A percentile compares a stretch with the other conserved stretches of the same genome.
phyloP scores from a whole-genome alignment of 805 yeast genomes.

The Kodamaea jinghongensis region DNA sequence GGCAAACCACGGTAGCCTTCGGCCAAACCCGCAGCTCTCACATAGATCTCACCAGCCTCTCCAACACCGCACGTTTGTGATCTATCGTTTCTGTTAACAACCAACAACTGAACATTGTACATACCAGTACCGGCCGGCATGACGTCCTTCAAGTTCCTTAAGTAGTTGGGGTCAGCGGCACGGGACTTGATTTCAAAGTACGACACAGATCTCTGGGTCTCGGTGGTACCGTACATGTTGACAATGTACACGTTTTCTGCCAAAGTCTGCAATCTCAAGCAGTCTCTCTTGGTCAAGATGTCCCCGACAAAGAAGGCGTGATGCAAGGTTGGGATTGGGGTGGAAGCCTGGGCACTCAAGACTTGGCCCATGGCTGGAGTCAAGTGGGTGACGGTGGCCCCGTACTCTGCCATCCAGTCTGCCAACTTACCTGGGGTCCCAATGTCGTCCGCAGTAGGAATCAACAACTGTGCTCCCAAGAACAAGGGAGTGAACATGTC shows the following conservation, averaged over 20 bases:
- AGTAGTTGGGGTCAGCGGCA: conserved; percentile 62
- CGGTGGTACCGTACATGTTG: conserved; percentile 99
- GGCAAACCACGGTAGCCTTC: conserved; percentile 95
- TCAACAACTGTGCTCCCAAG: conserved; percentile 87
- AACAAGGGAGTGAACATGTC: conserved; percentile 98
- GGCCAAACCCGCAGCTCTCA: conserved; percentile 96
- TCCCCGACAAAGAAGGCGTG: conserved; percentile 99
- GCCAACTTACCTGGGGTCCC: conserved; percentile 98
- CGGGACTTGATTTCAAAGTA: conserved; percentile 84
- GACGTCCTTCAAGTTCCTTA: conserved; percentile 84
- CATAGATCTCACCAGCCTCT: conserved; percentile 97
- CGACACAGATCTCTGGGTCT: conserved; percentile 97
- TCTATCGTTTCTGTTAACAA: conserved; percentile 86
- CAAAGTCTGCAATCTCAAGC: conserved; percentile 84
- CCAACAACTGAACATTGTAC: conserved; percentile 90
- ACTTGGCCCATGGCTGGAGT: conserved; percentile 99
- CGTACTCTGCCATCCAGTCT: conserved; percentile 91
- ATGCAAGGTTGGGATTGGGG: conserved; percentile 79
- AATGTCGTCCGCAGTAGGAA: conserved; percentile 95
- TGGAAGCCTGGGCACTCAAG: conserved; percentile 90
- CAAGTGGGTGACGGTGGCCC: conserved; percentile 94
- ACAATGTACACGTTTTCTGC: conserved; percentile 89
- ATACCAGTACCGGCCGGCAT: conserved; percentile 99
- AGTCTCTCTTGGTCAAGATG: conserved; percentile 94
- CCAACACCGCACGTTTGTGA: conserved; percentile 96